Percentiles rank a stretch among this genome's conserved stretches.
Evolutionary conservation across 768 basidiomycete species (phyloP).

Genomic region (Kwoniella heveanensis): DNA sequence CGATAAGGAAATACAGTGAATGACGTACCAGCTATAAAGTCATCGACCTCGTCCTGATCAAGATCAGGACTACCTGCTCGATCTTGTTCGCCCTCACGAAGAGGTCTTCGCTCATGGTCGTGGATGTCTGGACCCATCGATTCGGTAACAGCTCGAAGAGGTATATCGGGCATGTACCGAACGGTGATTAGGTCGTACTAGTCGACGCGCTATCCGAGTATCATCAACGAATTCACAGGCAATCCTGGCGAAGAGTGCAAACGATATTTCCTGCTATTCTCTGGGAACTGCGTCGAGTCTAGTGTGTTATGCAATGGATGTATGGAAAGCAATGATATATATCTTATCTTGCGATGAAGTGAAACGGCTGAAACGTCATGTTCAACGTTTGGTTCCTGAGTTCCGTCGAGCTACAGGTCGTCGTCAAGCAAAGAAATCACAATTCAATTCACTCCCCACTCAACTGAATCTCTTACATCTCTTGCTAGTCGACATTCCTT

Average conservation of each 20-base stretch:
- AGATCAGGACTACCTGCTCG: not conserved
- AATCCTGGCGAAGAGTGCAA: too few species aligned
- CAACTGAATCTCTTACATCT: not conserved
- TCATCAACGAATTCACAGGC: not conserved
- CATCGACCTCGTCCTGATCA: slow-evolving; percentile 30
- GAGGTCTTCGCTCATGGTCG: slow-evolving; percentile 14
- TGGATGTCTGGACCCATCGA: slow-evolving; percentile 14
- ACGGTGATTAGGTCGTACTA: not conserved
- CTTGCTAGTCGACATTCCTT: slow-evolving; percentile 1
- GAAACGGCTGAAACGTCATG: slow-evolving; percentile 2
- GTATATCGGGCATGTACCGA: slow-evolving; percentile 14
- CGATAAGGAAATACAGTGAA: not conserved
- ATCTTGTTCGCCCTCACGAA: not conserved
- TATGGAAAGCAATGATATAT: too few species aligned
- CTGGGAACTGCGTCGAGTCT: too few species aligned
- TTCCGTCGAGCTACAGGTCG: not conserved
- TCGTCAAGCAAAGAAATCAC: not conserved
- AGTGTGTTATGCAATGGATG: too few species aligned
- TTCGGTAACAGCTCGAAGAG: not conserved
- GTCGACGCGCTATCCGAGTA: not conserved
- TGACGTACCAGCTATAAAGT: slow-evolving; percentile 26
- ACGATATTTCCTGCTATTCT: too few species aligned
- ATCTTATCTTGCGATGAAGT: too few species aligned
- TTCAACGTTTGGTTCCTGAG: not conserved
- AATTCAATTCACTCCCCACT: not conserved